These are phyloP conservation scores for Sanghuangporus weigelae DNA, from an alignment of 1,284 basidiomycete genomes.

Conservation along the genomic window DNA sequence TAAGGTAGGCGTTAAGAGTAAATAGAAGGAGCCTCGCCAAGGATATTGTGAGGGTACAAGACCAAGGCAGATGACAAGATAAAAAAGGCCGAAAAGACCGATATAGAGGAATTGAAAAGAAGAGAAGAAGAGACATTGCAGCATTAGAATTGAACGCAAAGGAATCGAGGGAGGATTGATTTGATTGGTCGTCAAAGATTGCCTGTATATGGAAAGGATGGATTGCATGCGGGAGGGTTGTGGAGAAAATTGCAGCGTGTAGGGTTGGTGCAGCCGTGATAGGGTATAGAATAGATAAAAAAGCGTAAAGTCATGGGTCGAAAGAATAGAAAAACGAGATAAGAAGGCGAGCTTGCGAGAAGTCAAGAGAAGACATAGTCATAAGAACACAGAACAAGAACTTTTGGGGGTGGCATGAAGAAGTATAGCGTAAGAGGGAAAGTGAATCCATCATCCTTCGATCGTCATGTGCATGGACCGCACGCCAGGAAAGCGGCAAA, in stretches of 20 bases:
- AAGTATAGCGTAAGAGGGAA: neutral
- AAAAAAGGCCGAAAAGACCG: neutral
- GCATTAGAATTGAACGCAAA: neutral
- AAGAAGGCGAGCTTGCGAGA: neutral
- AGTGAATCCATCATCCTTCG: neutral
- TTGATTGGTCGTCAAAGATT: no score
- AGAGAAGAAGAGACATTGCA: neutral
- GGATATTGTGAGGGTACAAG: neutral
- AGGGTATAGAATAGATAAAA: slow-evolving; percentile 16
- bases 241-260: slow-evolving; percentile 7
- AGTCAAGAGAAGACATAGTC: slow-evolving; percentile 1
- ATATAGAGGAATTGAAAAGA: neutral
- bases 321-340: neutral
- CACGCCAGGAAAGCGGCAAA: neutral
- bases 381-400: slow-evolving; percentile 3
- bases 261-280: slow-evolving; percentile 5
- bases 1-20: neutral
- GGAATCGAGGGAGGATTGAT: neutral
- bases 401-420: neutral
- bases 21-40: neutral
- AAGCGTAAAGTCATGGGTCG: slow-evolving; percentile 10
- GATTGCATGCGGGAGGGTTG: neutral
- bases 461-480: neutral
- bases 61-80: neutral
- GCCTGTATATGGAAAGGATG: neutral